A percentile compares a stretch with the other conserved stretches of the same genome.
Evolutionary conservation across 2,329 filamentous ascomycete genomes (phyloP).

Genomic region (Alternaria arborescens): DNA sequence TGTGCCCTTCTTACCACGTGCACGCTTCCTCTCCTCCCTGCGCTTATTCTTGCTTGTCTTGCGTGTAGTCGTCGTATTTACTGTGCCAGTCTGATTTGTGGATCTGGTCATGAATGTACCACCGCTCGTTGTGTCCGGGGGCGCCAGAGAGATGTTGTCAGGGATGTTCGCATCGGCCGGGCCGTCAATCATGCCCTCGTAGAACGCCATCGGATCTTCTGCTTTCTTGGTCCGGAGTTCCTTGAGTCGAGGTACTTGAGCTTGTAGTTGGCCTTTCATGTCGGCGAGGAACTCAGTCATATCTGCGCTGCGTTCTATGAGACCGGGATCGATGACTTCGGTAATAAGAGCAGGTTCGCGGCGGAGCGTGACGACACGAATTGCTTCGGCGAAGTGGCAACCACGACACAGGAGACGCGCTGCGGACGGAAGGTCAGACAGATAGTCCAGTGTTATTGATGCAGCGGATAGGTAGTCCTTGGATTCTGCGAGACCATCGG

Average conservation of each 20-base stretch:
- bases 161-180: conserved; percentile 71
- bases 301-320: conserved; percentile 80
- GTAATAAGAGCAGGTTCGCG: conserved; percentile 69
- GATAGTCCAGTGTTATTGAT: conserved; percentile 81
- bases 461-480: conserved; percentile 86
- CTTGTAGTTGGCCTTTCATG: conserved; percentile 83
- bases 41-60: conserved; percentile 87
- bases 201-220: conserved; percentile 87
- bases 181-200: conserved; percentile 68
- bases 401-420: conserved; percentile 85
- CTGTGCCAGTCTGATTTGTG: conserved; percentile 78
- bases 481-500: conserved; percentile 79
- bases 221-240: conserved; percentile 83
- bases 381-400: conserved; percentile 87
- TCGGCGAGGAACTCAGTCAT: conserved; percentile 93
- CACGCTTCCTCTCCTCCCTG: conserved; percentile 93
- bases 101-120: conserved; percentile 91
- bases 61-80: conserved; percentile 76
- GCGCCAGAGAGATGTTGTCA: conserved; percentile 90
- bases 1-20: conserved; percentile 92
- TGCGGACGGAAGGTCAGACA: conserved; percentile 74
- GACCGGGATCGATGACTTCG: conserved; percentile 76
- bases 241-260: conserved; percentile 84
- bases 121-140: conserved; percentile 81
- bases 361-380: conserved; percentile 74